phyloP scores from a whole-genome alignment of 768 basidiomycete genomes.

The Lactarius sp. region DNA sequence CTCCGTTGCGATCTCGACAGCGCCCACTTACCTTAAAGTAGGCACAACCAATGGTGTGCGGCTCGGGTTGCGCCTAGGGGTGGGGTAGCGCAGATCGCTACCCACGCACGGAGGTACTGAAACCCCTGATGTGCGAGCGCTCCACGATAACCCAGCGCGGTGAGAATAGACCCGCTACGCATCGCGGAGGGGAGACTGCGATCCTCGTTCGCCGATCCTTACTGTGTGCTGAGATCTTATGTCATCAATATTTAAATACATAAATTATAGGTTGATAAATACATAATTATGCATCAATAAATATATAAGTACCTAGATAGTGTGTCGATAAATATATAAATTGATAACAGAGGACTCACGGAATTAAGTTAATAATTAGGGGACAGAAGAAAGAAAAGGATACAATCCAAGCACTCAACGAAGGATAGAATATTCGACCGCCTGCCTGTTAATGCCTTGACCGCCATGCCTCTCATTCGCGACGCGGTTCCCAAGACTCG shows the following conservation, averaged over 20 bases:
- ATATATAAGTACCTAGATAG: not conserved
- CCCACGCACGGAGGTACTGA: not conserved
- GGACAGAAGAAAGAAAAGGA: no score
- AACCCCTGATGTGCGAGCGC: not conserved
- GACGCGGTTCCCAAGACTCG: not conserved
- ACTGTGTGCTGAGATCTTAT: no score
- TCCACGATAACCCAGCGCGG: conserved; percentile 21
- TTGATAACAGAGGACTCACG: no score
- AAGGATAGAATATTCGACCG: no score
- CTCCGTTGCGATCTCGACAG: conserved; percentile 6
- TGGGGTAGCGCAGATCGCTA: not conserved
- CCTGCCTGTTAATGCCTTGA: not conserved
- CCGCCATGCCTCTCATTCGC: not conserved
- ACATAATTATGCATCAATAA: not conserved
- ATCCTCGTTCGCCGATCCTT: not conserved
- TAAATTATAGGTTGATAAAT: not conserved
- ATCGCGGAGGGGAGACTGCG: not conserved
- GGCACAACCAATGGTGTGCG: not conserved
- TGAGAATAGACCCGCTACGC: not conserved
- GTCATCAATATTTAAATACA: not conserved
- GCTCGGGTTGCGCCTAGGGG: no score
- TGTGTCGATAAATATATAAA: no score
- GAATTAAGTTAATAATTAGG: no score
- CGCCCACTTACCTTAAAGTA: not conserved
- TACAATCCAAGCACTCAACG: no score